Evolutionary conservation across 306 rosid species (phyloP).

Genomic region (Pyrus pyrifolia): DNA sequence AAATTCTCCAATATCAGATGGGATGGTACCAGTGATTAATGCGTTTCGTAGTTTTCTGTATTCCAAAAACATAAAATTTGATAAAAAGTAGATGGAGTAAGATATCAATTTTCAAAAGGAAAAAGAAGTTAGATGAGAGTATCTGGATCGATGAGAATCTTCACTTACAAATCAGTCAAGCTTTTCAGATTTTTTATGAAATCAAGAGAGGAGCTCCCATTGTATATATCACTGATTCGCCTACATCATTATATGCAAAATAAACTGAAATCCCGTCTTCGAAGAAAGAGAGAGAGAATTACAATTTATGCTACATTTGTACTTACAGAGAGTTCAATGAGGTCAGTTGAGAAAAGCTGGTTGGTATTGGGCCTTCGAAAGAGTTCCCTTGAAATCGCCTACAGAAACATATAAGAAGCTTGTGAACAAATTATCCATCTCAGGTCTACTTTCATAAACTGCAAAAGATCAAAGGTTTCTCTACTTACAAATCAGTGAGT

Average conservation of each 20-base stretch:
- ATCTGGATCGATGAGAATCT: not conserved
- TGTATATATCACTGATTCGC: slow-evolving; percentile 22
- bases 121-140: not conserved
- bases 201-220: slow-evolving; percentile 23
- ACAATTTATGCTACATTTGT: not conserved
- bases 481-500: not conserved
- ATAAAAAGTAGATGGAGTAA: not conserved
- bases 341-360: slow-evolving; percentile 15
- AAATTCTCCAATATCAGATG: slow-evolving; percentile 13
- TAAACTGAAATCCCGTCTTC: not conserved
- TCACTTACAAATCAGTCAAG: slow-evolving; percentile 20
- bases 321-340: slow-evolving; percentile 9
- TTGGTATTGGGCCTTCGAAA: slow-evolving; percentile 33
- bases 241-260: slow-evolving; percentile 10
- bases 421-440: not conserved
- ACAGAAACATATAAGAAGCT: not conserved
- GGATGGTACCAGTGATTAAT: slow-evolving; percentile 17
- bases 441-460: not conserved
- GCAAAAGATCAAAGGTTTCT: not conserved
- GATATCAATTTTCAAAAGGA: not conserved
- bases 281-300: not conserved
- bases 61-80: not conserved
- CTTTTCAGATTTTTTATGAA: slow-evolving; percentile 6
- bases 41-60: slow-evolving; percentile 25
- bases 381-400: slow-evolving; percentile 24